Evolutionary conservation across 2,329 filamentous ascomycete genomes (phyloP).

Genomic region (Fusarium sp.): DNA sequence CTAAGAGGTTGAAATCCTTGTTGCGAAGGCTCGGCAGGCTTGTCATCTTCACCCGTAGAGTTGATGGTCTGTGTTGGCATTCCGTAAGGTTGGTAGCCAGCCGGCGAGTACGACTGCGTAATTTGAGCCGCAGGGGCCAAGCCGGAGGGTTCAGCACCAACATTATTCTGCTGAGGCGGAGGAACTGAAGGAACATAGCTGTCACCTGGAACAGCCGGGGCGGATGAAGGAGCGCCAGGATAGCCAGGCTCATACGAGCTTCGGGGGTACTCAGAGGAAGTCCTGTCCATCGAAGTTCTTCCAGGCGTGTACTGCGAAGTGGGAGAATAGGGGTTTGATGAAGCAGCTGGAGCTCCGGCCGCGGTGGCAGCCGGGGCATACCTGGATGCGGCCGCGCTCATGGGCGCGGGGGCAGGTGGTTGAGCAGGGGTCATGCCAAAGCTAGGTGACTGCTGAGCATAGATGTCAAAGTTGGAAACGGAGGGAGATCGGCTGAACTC

Average conservation of each 20-base stretch:
- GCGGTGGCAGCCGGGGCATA: constrained; percentile 48
- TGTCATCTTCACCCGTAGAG: constrained; percentile 10
- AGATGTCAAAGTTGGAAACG: constrained; percentile 77
- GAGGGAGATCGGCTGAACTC: constrained; percentile 82
- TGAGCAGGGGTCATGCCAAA: constrained; percentile 48
- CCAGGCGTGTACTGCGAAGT: constrained; percentile 65
- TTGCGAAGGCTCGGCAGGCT: constrained; percentile 34
- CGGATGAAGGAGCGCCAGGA: constrained; percentile 25
- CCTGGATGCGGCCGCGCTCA: constrained; percentile 54
- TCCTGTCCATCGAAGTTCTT: constrained; percentile 44
- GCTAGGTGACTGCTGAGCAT: constrained; percentile 65
- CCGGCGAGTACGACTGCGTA: constrained; percentile 30
- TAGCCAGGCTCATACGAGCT: constrained; percentile 54
- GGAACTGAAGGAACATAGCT: constrained; percentile 37
- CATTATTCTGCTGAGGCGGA: constrained; percentile 22
- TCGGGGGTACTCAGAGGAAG: constrained; percentile 48
- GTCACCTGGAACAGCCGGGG: constrained; percentile 27
- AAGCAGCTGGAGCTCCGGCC: constrained; percentile 26
- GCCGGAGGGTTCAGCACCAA: constrained; percentile 23
- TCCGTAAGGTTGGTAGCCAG: constrained; percentile 48
- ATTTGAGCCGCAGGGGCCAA: constrained; percentile 44
- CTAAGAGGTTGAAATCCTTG: constrained; percentile 60
- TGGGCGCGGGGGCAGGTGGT: constrained; percentile 52
- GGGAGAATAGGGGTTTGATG: constrained; percentile 49
- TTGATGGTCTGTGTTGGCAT: constrained; percentile 38